phyloP scores from a whole-genome alignment of 139 green algal genomes.

The Chlamydomonas applanata region DNA sequence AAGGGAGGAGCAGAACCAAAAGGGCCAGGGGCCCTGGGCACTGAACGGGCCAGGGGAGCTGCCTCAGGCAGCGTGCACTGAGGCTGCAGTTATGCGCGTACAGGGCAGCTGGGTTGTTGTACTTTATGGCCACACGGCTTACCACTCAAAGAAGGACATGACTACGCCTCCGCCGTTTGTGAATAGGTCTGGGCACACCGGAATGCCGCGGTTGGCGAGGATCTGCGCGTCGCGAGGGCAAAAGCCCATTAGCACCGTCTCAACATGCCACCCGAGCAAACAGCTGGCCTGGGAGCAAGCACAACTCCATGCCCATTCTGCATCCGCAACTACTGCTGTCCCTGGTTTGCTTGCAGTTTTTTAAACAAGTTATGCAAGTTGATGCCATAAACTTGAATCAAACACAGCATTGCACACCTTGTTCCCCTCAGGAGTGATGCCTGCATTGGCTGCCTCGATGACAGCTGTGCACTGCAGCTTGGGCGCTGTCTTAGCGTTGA shows the following conservation, averaged over 20 bases:
- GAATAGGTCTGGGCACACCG: constrained; percentile 71
- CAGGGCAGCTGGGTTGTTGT: background rate
- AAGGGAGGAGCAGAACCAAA: background rate
- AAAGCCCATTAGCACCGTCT: background rate
- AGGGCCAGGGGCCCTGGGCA: background rate
- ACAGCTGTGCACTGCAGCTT: constrained; percentile 53
- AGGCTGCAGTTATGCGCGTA: background rate
- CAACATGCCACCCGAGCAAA: too few relatives aligned
- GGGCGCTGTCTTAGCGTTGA: constrained; percentile 25
- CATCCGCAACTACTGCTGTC: too few relatives aligned
- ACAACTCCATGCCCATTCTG: too few relatives aligned
- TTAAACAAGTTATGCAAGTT: too few relatives aligned
- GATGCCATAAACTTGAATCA: too few relatives aligned
- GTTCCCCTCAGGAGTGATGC: constrained; percentile 69
- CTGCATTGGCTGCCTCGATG: constrained; percentile 86
- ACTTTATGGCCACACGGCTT: background rate
- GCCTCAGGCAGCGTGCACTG: background rate
- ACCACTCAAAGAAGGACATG: constrained; percentile 84
- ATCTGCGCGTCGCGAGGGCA: background rate
- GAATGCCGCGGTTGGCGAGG: constrained; percentile 36
- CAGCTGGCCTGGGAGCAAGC: too few relatives aligned
- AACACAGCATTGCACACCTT: constrained; percentile 4
- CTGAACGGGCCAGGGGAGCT: background rate
- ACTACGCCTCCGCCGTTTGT: constrained; percentile 67
- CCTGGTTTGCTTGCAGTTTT: too few relatives aligned